A percentile compares a stretch with the other conserved stretches of the same genome.
Conservation (phyloP, 1,284 basidiomycete species). For the Puccinia sorghi region DNA sequence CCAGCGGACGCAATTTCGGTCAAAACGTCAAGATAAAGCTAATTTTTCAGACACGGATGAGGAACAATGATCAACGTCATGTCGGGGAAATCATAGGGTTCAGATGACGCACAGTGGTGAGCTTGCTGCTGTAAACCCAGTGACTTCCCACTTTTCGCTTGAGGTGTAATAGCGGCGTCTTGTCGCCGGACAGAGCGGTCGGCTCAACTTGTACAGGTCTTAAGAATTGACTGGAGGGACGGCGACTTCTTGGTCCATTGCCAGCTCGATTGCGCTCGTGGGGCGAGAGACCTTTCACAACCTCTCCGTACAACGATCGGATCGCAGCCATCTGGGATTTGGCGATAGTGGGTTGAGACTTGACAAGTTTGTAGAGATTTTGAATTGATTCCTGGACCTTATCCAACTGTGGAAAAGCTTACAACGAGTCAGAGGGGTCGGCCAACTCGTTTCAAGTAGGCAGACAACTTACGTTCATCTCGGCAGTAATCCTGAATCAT, state of each 20-base stretch:
- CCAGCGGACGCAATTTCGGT: conserved; percentile 97
- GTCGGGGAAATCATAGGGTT: conserved; percentile 65
- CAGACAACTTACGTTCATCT: conserved; percentile 38
- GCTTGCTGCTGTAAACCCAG: conserved; percentile 96
- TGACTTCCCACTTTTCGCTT: conserved; percentile 94
- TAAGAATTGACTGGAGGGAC: conserved; percentile 90
- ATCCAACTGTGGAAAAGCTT: conserved; percentile 63
- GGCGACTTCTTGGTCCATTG: conserved; percentile 66
- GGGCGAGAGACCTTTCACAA: conserved; percentile 64
- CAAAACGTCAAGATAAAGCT: conserved; percentile 79
- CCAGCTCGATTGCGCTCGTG: conserved; percentile 51
- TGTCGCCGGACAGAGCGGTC: conserved; percentile 79
- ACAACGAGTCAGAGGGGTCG: neutral
- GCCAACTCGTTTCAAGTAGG: neutral
- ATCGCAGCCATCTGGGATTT: conserved; percentile 96
- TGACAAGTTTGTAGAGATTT: conserved; percentile 95
- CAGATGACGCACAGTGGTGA: conserved; percentile 64
- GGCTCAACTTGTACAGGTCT: conserved; percentile 74
- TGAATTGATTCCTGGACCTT: conserved; percentile 94
- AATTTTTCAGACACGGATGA: conserved; percentile 8
- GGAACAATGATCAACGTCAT: neutral
- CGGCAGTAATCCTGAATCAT: conserved; percentile 66
- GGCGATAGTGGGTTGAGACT: conserved; percentile 92
- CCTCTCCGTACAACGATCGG: conserved; percentile 93
- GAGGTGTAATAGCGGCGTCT: conserved; percentile 88